A percentile compares a stretch with the other conserved stretches of the same genome.
phyloP scores from a whole-genome alignment of 306 rosid species.

The Ammopiptanthus mongolicus region DNA sequence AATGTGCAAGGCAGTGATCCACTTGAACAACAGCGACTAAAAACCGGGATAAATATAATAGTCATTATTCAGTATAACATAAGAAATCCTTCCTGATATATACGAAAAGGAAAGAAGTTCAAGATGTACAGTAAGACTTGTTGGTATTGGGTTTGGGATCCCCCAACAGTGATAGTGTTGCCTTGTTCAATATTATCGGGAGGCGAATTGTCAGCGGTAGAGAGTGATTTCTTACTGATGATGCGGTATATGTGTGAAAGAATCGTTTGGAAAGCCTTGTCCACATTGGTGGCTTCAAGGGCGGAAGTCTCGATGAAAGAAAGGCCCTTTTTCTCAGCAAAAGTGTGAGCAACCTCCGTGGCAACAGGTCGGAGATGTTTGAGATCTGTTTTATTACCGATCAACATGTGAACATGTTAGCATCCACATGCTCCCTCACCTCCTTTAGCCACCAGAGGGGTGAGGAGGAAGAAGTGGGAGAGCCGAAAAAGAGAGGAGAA shows the following conservation, averaged over 20 bases:
- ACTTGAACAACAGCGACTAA: too few species aligned
- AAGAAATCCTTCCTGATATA: too few species aligned
- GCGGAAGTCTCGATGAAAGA: slow-evolving; percentile 96
- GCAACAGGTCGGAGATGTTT: slow-evolving; percentile 90
- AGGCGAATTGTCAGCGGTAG: slow-evolving; percentile 54
- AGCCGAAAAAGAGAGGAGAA: too few species aligned
- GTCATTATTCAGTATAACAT: too few species aligned
- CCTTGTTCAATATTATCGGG: slow-evolving; percentile 54
- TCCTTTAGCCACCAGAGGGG: slow-evolving; percentile 99
- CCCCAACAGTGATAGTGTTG: slow-evolving; percentile 57
- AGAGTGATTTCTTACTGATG: slow-evolving; percentile 77
- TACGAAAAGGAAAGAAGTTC: too few species aligned
- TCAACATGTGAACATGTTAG: slow-evolving; percentile 83
- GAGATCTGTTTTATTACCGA: slow-evolving; percentile 91
- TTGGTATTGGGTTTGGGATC: slow-evolving; percentile 48
- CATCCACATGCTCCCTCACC: slow-evolving; percentile 87
- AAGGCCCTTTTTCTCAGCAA: slow-evolving; percentile 82
- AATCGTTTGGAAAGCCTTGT: slow-evolving; percentile 87
- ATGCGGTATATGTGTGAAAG: slow-evolving; percentile 75
- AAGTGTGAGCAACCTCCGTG: slow-evolving; percentile 80
- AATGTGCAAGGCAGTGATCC: too few species aligned
- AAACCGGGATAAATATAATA: too few species aligned
- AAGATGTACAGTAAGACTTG: slow-evolving; percentile 79
- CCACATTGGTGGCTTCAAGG: slow-evolving; percentile 77
- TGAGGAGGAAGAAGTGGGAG: too few species aligned